These are phyloP conservation scores for Lolium perenne DNA, from an alignment of 176 grass and related monocot genomes.

Conservation along the genomic window DNA sequence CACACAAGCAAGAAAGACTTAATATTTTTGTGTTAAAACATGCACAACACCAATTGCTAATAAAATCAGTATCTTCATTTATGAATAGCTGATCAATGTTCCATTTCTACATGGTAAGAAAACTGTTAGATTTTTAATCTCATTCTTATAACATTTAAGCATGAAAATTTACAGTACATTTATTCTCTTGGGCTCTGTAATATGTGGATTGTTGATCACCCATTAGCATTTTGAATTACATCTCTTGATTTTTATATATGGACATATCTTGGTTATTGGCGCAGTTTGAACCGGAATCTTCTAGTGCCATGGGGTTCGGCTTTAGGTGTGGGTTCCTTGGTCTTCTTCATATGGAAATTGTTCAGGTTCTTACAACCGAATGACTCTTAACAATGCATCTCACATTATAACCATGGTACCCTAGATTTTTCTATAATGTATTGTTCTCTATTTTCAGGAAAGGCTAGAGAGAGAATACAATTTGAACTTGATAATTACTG, in stretches of 20 bases:
- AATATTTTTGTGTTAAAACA: slow-evolving; percentile 23
- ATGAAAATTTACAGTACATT: background rate
- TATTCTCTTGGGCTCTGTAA: slow-evolving; percentile 4
- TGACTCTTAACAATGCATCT: slow-evolving; percentile 38
- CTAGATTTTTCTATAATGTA: slow-evolving; percentile 36
- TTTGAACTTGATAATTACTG: slow-evolving; percentile 95
- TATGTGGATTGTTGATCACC: slow-evolving; percentile 17
- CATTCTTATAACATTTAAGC: slow-evolving; percentile 24
- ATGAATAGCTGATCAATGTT: slow-evolving; percentile 16
- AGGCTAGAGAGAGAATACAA: slow-evolving; percentile 99
- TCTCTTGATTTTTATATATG: slow-evolving; percentile 24
- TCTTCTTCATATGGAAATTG: slow-evolving; percentile 99
- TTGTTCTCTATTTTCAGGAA: slow-evolving; percentile 73
- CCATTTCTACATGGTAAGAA: slow-evolving; percentile 7
- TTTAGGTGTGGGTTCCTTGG: slow-evolving; percentile 97
- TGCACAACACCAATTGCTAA: background rate
- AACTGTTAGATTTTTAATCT: background rate
- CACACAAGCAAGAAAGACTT: background rate
- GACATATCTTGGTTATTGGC: slow-evolving; percentile 29
- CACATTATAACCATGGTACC: slow-evolving; percentile 33
- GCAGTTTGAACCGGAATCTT: slow-evolving; percentile 97
- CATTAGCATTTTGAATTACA: slow-evolving; percentile 1
- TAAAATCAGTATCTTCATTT: slow-evolving; percentile 8
- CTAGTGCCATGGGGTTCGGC: slow-evolving; percentile 96
- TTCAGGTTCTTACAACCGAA: slow-evolving; percentile 71